Percentiles rank a stretch among this genome's conserved stretches.
These are phyloP conservation scores for Talaromyces piceae DNA, from an alignment of 2,329 filamentous ascomycete genomes.

Conservation along the genomic window DNA sequence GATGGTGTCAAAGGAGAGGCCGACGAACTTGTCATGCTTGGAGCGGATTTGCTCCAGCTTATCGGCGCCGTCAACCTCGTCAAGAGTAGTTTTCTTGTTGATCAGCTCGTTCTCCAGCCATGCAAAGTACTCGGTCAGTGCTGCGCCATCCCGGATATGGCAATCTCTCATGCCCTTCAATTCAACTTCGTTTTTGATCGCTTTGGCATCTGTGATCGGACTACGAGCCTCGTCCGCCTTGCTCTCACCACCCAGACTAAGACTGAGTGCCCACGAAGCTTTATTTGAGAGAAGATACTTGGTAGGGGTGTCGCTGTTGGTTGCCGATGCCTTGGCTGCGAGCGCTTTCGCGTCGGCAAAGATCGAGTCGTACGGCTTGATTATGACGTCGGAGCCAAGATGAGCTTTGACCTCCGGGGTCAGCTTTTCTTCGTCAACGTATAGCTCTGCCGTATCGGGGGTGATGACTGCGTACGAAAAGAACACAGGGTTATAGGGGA, in stretches of 20 bases:
- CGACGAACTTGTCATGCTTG: slow-evolving; percentile 68
- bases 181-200: slow-evolving; percentile 86
- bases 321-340: slow-evolving; percentile 33
- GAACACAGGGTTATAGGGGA: slow-evolving; percentile 96
- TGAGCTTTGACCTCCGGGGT: slow-evolving; percentile 61
- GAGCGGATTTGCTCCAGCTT: slow-evolving; percentile 63
- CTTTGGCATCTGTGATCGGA: slow-evolving; percentile 83
- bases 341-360: slow-evolving; percentile 69
- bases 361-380: slow-evolving; percentile 77
- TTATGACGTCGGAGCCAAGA: slow-evolving; percentile 59
- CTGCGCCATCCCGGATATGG: slow-evolving; percentile 87
- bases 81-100: slow-evolving; percentile 62
- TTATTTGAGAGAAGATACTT: slow-evolving; percentile 84
- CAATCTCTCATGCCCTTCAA: slow-evolving; percentile 88
- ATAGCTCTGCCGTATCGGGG: slow-evolving; percentile 65
- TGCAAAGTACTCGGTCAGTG: slow-evolving; percentile 85
- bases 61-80: slow-evolving; percentile 87
- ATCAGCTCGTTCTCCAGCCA: slow-evolving; percentile 90
- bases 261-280: slow-evolving; percentile 86
- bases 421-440: slow-evolving; percentile 75
- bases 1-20: slow-evolving; percentile 91
- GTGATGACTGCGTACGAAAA: slow-evolving; percentile 94
- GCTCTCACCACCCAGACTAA: slow-evolving; percentile 76
- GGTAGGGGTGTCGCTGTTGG: slow-evolving; percentile 29
- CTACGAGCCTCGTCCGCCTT: slow-evolving; percentile 81